phyloP scores from a whole-genome alignment of 2,329 filamentous ascomycete genomes.

The Alternaria longipes region DNA sequence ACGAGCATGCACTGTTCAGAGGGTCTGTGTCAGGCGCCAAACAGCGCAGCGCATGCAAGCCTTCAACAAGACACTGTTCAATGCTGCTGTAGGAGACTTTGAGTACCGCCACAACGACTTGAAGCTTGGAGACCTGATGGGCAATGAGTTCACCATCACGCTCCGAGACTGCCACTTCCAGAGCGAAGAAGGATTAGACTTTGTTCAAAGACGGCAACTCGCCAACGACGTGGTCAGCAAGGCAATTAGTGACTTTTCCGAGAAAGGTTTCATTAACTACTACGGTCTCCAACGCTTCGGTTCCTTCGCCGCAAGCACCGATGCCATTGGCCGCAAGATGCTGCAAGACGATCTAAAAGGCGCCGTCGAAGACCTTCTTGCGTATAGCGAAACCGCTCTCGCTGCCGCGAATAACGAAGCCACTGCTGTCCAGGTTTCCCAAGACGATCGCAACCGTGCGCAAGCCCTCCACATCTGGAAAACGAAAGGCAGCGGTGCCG shows the following conservation, averaged over 20 bases:
- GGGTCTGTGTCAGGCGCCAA: slow-evolving; percentile 73
- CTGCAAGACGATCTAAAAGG: slow-evolving; percentile 81
- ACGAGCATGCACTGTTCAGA: slow-evolving; percentile 84
- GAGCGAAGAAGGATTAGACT: slow-evolving; percentile 48
- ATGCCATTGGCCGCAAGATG: slow-evolving; percentile 84
- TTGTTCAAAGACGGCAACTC: slow-evolving; percentile 56
- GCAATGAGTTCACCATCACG: slow-evolving; percentile 94
- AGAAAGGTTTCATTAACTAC: slow-evolving; percentile 93
- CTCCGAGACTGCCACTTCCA: slow-evolving; percentile 82
- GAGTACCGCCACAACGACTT: slow-evolving; percentile 76
- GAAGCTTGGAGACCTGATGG: slow-evolving; percentile 81
- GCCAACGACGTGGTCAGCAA: slow-evolving; percentile 61
- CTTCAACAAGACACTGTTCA: slow-evolving; percentile 68
- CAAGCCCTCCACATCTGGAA: slow-evolving; percentile 79
- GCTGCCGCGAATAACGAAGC: slow-evolving; percentile 56
- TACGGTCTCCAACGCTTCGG: slow-evolving; percentile 98
- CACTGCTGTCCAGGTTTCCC: slow-evolving; percentile 63
- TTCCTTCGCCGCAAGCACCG: slow-evolving; percentile 84
- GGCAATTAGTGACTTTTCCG: slow-evolving; percentile 72
- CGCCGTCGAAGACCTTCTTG: slow-evolving; percentile 79
- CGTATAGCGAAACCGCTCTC: slow-evolving; percentile 73
- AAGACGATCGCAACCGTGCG: slow-evolving; percentile 82
- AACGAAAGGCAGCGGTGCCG: slow-evolving; percentile 65
- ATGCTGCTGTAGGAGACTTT: slow-evolving; percentile 79
- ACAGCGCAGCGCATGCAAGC: slow-evolving; percentile 70